These are phyloP conservation scores for Xenosphaeropsis pyriputrescens DNA, from an alignment of 2,329 filamentous ascomycete species.

Conservation along the genomic window DNA sequence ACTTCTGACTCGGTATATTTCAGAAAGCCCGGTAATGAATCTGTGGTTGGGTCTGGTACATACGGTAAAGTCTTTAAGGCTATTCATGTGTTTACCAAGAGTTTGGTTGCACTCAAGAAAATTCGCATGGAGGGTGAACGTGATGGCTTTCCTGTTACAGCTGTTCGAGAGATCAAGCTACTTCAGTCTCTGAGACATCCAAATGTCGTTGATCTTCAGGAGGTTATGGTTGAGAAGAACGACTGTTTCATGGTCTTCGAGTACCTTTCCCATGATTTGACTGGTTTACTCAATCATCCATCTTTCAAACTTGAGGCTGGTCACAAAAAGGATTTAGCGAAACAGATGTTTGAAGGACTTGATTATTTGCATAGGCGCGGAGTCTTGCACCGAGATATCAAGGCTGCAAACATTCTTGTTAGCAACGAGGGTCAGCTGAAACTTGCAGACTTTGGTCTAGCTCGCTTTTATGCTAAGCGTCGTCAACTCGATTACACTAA, in stretches of 20 bases:
- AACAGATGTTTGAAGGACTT: conserved; percentile 84
- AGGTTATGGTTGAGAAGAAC: conserved; percentile 97
- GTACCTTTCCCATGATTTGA: conserved; percentile 91
- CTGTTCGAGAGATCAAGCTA: conserved; percentile 80
- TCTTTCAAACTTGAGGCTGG: conserved; percentile 71
- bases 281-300: conserved; percentile 87
- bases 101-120: conserved; percentile 72
- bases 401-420: conserved; percentile 92
- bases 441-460: conserved; percentile 88
- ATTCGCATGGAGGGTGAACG: conserved; percentile 89
- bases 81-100: conserved; percentile 81
- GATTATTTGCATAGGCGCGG: conserved; percentile 87
- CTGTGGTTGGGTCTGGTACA: conserved; percentile 86
- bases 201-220: conserved; percentile 71
- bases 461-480: conserved; percentile 89
- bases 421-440: conserved; percentile 82
- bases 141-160: conserved; percentile 83
- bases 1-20: conserved; percentile 83
- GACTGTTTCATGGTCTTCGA: conserved; percentile 99
- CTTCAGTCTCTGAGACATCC: conserved; percentile 72
- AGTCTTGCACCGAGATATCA: conserved; percentile 95
- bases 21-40: conserved; percentile 93
- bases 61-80: conserved; percentile 94
- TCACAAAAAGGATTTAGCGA: conserved; percentile 86
- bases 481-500: conserved; percentile 94